Evolutionary conservation across 2,329 filamentous ascomycete species (phyloP), one percentile per base, ranked within the genome.

Genomic region (Scleromitrula shiraiana): DNA sequence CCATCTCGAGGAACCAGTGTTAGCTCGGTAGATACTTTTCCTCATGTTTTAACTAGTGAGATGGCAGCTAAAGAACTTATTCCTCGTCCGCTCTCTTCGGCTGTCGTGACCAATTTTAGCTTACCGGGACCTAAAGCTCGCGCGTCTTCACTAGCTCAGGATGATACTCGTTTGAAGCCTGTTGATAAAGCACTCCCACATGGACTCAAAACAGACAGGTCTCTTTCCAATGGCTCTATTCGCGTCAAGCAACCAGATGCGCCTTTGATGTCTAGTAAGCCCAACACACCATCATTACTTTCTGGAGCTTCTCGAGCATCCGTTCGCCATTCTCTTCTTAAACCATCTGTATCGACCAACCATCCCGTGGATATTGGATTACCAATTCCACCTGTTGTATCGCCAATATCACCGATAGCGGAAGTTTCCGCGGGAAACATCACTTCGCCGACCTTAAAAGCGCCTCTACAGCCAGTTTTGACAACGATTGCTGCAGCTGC

Each of bases 101-200:
- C 49, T 5, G 41, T 62, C 6, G 50, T 54, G 12, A 62, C 59
- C 7, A 62, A 59, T 26, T 62, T 62, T 40, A 60, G 56, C 41
- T 43, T 62, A 7, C 53, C 58, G 37, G 59, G 55, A 10, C 58
- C 55, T 20, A 58, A 54, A 32, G n/a, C 46, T 15, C 41, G 29
- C 30, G 5, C 23, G 20, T 20, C 9, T 12, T 20, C 20, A 23
- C 17, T 20, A 23, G 17, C 19, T 23, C 9, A 23, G 10, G 32
- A 48, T 12, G 10, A 17, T 24, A 24, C 8, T 14, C 10, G 17
- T 26, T n/a, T 38, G 14, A 7, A 15, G 12, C 22, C 45, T 7
- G 20, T 15, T 12, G 37, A 41, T 35, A 39, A 38, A 7, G 19
- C 15, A 14, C 40, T n/a, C 8, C 17, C 30, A 24, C 10, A 24